Base-by-base conservation (phyloP, 2,329 filamentous ascomycete species). In the Neurospora sp. region DNA sequence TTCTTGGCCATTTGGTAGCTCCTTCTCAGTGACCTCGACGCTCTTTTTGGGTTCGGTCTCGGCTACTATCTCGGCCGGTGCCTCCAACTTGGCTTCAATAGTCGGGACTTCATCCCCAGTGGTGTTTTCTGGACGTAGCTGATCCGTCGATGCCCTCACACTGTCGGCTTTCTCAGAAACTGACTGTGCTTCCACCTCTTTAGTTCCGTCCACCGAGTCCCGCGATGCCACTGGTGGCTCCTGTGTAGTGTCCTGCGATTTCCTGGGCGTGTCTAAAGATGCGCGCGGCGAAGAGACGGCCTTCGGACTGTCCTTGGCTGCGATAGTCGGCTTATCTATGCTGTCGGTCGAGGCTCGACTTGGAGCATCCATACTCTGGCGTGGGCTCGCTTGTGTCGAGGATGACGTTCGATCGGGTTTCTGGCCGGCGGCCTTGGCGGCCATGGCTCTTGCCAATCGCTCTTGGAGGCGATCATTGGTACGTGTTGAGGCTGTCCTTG, bases 391-490 rank as follows among this genome's bases (percentile, higher is more conserved):
- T 38, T 77, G 76, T 12, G 78, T 74, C 6, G 81, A 80, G 8
- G 77, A 83, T 23, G 74, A 72, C 12, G 69, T 8, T 83, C 71
- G 2, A 69, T 80, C 82, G 28, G 80, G 82, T 37, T 82, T 83
- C 38, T 82, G 77, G 69, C 82, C 78, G n/a, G 83, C 81, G 70
- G 76, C 71, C 77, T 91, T 92, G 71, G 90, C 90, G 3, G 90
- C 92, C 76, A 97, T 88, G 38, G 94, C 96, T 77, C 92, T 92
- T 38, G 95, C 95, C 71, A 99, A 85, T 72, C 93, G 87, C 78
- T 97, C 94, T 78, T 97, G 94, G 62, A 99, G 83, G 68, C 93
- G 88, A 75, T 96, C 93, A 80, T 93, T 96, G 71, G 87, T 83
- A 74, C 88, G 82, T 62, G 77, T 87, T 57, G 86, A 88, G 5